phyloP scores from a whole-genome alignment of 139 green algal genomes.

The Ettlia oleoabundans region DNA sequence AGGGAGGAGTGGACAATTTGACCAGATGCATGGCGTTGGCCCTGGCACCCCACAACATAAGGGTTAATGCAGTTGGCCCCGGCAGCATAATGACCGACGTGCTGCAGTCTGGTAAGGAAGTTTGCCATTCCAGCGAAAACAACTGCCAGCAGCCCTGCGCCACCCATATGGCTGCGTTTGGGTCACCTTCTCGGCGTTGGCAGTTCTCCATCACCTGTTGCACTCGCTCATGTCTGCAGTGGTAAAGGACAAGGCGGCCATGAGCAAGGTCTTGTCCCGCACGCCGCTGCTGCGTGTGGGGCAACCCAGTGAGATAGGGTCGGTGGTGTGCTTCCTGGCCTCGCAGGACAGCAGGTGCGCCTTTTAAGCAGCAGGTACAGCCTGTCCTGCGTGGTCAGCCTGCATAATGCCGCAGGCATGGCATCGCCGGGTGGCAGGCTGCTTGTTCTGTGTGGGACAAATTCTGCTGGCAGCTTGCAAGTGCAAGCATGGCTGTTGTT shows the following conservation, averaged over 20 bases:
- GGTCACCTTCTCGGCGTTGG: neutral
- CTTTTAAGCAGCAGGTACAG: too few relatives aligned
- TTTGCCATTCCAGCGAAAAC: too few relatives aligned
- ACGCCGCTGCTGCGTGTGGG: constrained; percentile 81
- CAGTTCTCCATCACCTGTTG: neutral
- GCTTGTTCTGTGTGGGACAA: too few relatives aligned
- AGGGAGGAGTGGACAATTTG: constrained; percentile 88
- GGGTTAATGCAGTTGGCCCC: constrained; percentile 85
- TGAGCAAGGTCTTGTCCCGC: constrained; percentile 63
- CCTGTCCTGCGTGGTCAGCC: too few relatives aligned
- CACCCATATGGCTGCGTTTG: neutral
- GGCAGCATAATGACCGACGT: constrained; percentile 88
- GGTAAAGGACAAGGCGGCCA: constrained; percentile 62
- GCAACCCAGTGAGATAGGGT: constrained; percentile 75
- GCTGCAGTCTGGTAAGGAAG: constrained; percentile 58
- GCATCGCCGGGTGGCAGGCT: too few relatives aligned
- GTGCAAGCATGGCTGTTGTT: too few relatives aligned
- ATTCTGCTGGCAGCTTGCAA: too few relatives aligned
- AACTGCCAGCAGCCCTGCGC: neutral
- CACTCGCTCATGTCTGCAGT: constrained; percentile 39
- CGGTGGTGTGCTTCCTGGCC: constrained; percentile 73
- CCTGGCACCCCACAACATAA: constrained; percentile 80
- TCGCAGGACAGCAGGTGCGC: too few relatives aligned
- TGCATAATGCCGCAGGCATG: too few relatives aligned
- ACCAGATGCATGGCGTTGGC: constrained; percentile 83